Evolutionary conservation across 805 yeast species (phyloP).

Genomic region (Metschnikowia gelsemii): DNA sequence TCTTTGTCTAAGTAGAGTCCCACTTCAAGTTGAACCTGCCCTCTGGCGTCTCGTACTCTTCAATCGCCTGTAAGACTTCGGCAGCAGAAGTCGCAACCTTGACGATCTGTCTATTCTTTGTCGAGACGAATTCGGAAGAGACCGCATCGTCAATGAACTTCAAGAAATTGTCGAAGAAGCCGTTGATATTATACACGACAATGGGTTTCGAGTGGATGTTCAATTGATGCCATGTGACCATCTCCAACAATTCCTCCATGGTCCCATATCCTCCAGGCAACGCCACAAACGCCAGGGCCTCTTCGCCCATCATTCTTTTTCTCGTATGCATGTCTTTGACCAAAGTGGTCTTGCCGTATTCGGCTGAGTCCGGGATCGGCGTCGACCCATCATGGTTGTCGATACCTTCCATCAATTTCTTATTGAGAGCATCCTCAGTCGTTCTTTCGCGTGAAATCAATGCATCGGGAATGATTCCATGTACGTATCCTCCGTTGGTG

Average conservation of each 20-base stretch:
- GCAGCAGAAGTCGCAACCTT: constrained; percentile 66
- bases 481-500: constrained; percentile 62
- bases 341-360: constrained; percentile 75
- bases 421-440: constrained; percentile 44
- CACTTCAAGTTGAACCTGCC: constrained; percentile 76
- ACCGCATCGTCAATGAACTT: constrained; percentile 61
- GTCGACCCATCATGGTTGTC: constrained; percentile 66
- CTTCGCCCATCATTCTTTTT: constrained; percentile 81
- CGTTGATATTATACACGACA: constrained; percentile 72
- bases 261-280: constrained; percentile 94
- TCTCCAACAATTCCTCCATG: constrained; percentile 84
- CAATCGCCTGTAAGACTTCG: constrained; percentile 64
- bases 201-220: constrained; percentile 84
- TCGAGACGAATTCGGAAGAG: constrained; percentile 63
- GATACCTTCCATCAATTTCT: constrained; percentile 49
- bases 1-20: constrained; percentile 40
- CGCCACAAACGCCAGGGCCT: constrained; percentile 84
- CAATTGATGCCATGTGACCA: constrained; percentile 86
- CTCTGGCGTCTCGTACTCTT: constrained; percentile 61
- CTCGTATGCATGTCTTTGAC: constrained; percentile 90
- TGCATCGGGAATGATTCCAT: constrained; percentile 86
- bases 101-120: constrained; percentile 64
- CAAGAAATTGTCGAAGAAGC: constrained; percentile 73
- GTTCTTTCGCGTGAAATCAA: constrained; percentile 69
- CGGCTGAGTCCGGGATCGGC: constrained; percentile 56